These are phyloP conservation scores for Alternaria arbusti DNA, from an alignment of 2,329 filamentous ascomycete species.

Conservation along the genomic window DNA sequence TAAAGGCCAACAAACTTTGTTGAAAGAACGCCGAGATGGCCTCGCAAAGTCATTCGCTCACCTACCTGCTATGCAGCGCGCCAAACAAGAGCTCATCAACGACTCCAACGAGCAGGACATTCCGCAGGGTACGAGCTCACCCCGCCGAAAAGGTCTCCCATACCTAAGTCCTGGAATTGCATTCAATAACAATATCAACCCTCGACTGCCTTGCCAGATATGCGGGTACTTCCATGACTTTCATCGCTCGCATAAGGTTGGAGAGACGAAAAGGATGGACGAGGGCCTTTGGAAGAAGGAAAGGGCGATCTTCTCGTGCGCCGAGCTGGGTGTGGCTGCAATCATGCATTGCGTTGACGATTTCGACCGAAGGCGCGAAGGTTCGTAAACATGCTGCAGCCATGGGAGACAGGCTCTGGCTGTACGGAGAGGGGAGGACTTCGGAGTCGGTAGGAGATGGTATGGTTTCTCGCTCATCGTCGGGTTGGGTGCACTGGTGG, in stretches of 20 bases:
- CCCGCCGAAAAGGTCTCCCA: too few species aligned
- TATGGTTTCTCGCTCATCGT: neutral
- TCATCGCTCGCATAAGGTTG: neutral
- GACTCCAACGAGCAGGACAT: fast-evolving
- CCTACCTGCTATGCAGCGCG: neutral
- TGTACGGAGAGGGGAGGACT: neutral
- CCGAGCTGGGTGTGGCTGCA: neutral
- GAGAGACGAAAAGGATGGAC: neutral
- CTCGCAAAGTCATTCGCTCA: neutral
- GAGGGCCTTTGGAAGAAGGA: neutral
- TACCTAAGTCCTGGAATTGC: neutral
- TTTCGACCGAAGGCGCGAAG: neutral
- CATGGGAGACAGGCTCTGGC: neutral
- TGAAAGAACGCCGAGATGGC: neutral
- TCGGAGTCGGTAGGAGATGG: neutral
- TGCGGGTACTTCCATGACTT: neutral
- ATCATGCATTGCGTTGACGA: neutral
- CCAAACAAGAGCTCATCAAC: neutral
- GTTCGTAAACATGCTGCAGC: neutral
- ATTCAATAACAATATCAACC: neutral
- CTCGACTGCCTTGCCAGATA: neutral
- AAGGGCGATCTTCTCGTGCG: neutral
- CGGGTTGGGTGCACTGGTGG: neutral
- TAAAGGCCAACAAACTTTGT: neutral
- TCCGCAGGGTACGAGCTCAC: neutral